Percentiles rank a stretch among this genome's conserved stretches.
phyloP scores from a whole-genome alignment of 371 early-diverging fungal genomes.

The Actinomucor elegans region DNA sequence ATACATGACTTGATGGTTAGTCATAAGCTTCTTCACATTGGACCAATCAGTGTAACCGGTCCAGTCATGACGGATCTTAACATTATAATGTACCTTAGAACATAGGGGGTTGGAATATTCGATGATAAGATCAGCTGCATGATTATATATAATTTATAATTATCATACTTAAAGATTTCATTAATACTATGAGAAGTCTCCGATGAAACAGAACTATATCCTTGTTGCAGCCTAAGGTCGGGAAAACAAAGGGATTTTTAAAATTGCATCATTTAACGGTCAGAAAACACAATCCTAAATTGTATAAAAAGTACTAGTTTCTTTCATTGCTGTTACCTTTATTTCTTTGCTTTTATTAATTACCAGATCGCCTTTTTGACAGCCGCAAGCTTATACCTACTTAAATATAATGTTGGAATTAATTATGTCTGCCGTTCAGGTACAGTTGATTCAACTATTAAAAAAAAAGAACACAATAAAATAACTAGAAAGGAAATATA shows the following conservation, averaged over 20 bases:
- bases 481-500: not conserved
- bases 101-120: too few relatives aligned
- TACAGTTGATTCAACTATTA: not conserved
- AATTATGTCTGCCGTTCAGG: constrained; percentile 21
- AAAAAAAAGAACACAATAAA: not conserved
- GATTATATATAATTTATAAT: not conserved
- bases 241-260: not conserved
- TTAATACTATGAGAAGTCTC: not conserved
- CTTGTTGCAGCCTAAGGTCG: not conserved
- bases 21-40: too few relatives aligned
- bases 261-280: constrained; percentile 18
- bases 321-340: not conserved
- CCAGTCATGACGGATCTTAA: too few relatives aligned
- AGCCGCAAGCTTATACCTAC: not conserved
- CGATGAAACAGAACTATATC: not conserved
- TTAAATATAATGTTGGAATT: constrained; percentile 14
- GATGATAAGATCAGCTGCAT: not conserved
- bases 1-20: too few relatives aligned
- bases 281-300: constrained; percentile 12
- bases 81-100: too few relatives aligned
- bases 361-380: not conserved
- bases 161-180: not conserved
- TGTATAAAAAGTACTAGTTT: not conserved
- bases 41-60: too few relatives aligned
- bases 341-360: not conserved